Evolutionary conservation across 768 basidiomycete genomes (phyloP).

Genomic region (Floccularia luteovirens): DNA sequence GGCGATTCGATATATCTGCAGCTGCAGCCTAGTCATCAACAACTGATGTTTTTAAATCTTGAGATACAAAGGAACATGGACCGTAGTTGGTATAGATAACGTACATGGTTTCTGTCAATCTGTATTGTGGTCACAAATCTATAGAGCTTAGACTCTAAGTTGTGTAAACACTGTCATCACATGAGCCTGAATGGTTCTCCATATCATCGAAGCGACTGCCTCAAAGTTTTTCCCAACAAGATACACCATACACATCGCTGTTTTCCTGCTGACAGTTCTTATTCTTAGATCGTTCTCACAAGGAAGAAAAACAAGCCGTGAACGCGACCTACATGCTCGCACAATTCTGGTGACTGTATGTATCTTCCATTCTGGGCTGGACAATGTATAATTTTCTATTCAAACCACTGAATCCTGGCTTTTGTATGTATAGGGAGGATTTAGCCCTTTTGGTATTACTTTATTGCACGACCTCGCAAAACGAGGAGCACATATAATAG

Average conservation of each 20-base stretch:
- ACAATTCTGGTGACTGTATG: slow-evolving; percentile 65
- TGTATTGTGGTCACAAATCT: too few relatives aligned
- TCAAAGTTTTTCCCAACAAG: slow-evolving; percentile 41
- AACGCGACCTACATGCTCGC: slow-evolving; percentile 69
- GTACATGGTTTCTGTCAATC: too few relatives aligned
- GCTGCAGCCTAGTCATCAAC: too few relatives aligned
- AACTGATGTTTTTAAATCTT: too few relatives aligned
- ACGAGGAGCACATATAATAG: slow-evolving; percentile 76
- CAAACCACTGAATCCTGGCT: too few relatives aligned
- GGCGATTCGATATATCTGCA: too few relatives aligned
- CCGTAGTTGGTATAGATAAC: too few relatives aligned
- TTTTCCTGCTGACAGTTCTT: slow-evolving; percentile 35
- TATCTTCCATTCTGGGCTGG: slow-evolving; percentile 5
- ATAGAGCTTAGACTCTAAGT: too few relatives aligned
- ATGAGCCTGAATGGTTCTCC: slow-evolving; percentile 26
- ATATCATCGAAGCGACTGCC: slow-evolving; percentile 16
- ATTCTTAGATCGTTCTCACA: slow-evolving; percentile 55
- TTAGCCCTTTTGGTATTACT: slow-evolving; percentile 67
- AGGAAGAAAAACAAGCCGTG: slow-evolving; percentile 62
- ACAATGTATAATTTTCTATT: slow-evolving; percentile 4
- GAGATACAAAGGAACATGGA: too few relatives aligned
- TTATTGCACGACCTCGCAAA: slow-evolving; percentile 59
- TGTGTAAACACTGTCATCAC: too few relatives aligned
- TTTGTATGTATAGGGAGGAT: too few relatives aligned
- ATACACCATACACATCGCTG: slow-evolving; percentile 47